Evolutionary conservation across 257 asterid species (phyloP).

Genomic region (Nicotiana paniculata): DNA sequence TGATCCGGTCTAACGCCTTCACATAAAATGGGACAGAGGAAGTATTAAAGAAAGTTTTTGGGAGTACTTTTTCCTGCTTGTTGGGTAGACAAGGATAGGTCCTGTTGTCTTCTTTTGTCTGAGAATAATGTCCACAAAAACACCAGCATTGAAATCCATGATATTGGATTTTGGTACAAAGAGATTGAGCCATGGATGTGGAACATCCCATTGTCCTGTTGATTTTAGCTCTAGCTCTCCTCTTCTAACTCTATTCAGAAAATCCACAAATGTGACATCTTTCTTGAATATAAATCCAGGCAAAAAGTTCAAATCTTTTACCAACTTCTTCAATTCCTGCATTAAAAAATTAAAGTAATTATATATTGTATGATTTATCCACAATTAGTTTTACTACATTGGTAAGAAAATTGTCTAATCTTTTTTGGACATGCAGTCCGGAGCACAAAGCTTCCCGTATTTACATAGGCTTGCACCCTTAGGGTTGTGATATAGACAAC

Average conservation of each 20-base stretch:
- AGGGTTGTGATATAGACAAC: too few relatives aligned
- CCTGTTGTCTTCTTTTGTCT: slow-evolving; percentile 39
- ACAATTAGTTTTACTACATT: too few relatives aligned
- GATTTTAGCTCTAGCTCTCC: slow-evolving; percentile 36
- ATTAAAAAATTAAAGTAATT: background rate
- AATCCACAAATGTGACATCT: slow-evolving; percentile 36
- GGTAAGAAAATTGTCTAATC: too few relatives aligned
- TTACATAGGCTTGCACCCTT: too few relatives aligned
- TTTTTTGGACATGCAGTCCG: too few relatives aligned
- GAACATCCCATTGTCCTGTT: slow-evolving; percentile 30
- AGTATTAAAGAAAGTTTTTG: background rate
- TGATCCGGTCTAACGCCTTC: too few relatives aligned
- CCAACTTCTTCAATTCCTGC: slow-evolving; percentile 37
- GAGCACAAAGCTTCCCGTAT: too few relatives aligned
- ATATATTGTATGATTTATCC: too few relatives aligned
- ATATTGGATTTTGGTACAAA: slow-evolving; percentile 62
- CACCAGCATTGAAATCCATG: slow-evolving; percentile 45
- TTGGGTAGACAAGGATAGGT: slow-evolving; percentile 73
- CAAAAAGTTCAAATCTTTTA: slow-evolving; percentile 23
- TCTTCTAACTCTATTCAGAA: slow-evolving; percentile 46
- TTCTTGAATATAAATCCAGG: slow-evolving; percentile 37
- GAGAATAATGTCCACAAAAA: slow-evolving; percentile 50
- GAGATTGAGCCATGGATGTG: slow-evolving; percentile 86
- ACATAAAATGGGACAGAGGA: too few relatives aligned
- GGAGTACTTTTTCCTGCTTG: slow-evolving; percentile 34